phyloP scores from a whole-genome alignment of 208 protist genomes.

The Wallacemonas collosoma region DNA sequence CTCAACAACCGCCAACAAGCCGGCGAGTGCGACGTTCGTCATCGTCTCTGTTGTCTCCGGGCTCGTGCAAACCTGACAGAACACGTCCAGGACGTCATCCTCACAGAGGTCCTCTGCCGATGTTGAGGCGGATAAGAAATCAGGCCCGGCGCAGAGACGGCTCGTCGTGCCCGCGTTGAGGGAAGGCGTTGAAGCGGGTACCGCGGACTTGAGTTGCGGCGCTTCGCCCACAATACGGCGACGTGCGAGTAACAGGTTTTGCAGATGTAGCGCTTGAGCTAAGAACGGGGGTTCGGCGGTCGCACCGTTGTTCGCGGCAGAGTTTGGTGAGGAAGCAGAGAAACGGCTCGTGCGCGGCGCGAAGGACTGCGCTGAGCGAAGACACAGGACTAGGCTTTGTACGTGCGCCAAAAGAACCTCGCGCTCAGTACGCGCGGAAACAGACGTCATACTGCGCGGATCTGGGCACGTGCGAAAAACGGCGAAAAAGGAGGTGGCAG shows the following conservation, averaged over 20 bases:
- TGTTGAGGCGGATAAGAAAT: neutral
- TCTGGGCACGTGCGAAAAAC: neutral
- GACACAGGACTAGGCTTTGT: slow-evolving; percentile 56
- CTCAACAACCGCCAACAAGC: slow-evolving; percentile 71
- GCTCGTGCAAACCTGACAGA: slow-evolving; percentile 64
- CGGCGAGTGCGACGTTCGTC: slow-evolving; percentile 67
- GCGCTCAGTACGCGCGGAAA: slow-evolving; percentile 19
- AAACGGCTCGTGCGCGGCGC: slow-evolving; percentile 28
- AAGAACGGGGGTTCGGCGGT: slow-evolving; percentile 34
- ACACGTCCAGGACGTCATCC: slow-evolving; percentile 55
- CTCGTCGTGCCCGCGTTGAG: too few species aligned
- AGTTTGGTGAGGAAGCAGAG: neutral
- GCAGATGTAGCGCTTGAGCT: slow-evolving; percentile 22
- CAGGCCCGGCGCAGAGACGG: too few species aligned
- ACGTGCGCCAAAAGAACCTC: slow-evolving; percentile 49
- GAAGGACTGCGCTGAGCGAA: slow-evolving; percentile 50
- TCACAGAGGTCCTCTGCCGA: neutral
- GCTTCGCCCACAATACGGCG: neutral
- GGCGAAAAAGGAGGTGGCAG: neutral
- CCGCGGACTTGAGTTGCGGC: too few species aligned
- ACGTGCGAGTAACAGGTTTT: slow-evolving; percentile 13
- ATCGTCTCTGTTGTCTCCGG: slow-evolving; percentile 57
- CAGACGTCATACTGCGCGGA: too few species aligned
- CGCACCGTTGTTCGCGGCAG: neutral
- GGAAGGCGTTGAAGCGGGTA: too few species aligned